Percentiles rank a stretch among this genome's conserved stretches.
Evolutionary conservation across 169 alveolate species (phyloP).

Genomic region (Eimeria zaria): DNA sequence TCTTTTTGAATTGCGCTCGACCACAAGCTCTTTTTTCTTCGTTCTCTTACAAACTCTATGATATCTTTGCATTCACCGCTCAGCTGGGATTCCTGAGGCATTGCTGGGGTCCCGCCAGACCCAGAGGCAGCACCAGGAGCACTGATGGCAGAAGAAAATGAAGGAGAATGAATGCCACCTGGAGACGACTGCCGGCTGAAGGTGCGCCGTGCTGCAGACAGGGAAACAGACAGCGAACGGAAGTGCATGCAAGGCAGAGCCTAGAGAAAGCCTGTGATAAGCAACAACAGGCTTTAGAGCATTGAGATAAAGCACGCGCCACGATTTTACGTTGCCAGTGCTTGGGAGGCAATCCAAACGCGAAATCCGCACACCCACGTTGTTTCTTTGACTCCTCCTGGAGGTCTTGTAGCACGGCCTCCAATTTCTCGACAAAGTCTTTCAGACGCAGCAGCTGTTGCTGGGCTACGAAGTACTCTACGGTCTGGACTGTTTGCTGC

Average conservation of each 20-base stretch:
- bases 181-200: conserved; percentile 11
- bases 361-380: neutral
- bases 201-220: conserved; percentile 35
- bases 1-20: neutral
- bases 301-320: too few species aligned
- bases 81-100: neutral
- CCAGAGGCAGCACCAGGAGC: conserved; percentile 16
- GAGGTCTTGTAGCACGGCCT: conserved; percentile 31
- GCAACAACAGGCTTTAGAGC: neutral
- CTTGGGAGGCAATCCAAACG: neutral
- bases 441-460: conserved; percentile 48
- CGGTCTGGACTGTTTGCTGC: neutral
- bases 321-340: neutral
- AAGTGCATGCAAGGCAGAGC: neutral
- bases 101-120: neutral
- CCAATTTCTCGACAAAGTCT: conserved; percentile 16
- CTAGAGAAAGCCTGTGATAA: neutral
- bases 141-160: conserved; percentile 6
- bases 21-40: neutral
- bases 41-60: conserved; percentile 24
- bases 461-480: conserved; percentile 36
- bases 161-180: neutral
- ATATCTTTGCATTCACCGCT: neutral
- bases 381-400: conserved; percentile 22
- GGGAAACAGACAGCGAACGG: neutral